A percentile compares a stretch with the other conserved stretches of the same genome.
phyloP scores from a whole-genome alignment of 2,329 filamentous ascomycete species.

The Ramularia endophylla region DNA sequence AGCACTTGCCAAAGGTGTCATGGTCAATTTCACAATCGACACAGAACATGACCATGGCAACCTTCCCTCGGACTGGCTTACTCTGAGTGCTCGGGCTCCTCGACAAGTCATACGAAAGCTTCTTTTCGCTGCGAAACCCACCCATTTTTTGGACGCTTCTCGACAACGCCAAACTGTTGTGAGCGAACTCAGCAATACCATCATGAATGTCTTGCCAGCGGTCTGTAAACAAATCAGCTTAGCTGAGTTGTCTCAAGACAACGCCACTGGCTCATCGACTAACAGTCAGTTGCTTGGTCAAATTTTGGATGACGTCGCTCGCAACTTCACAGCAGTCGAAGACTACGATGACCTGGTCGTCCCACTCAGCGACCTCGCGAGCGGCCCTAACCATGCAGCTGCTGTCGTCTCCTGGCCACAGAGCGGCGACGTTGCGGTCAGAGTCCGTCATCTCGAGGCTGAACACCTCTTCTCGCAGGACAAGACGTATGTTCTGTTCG shows the following conservation, averaged over 20 bases:
- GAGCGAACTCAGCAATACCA: not conserved
- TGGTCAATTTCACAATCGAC: not conserved
- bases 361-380: no score
- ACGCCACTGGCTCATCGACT: not conserved
- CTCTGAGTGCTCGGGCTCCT: not conserved
- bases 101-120: not conserved
- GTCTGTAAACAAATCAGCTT: not conserved
- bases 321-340: no score
- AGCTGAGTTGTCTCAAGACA: not conserved
- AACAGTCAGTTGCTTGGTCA: no score
- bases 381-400: not conserved
- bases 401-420: conserved; percentile 5
- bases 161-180: not conserved
- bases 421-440: not conserved
- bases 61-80: not conserved
- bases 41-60: no score
- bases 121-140: not conserved
- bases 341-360: no score
- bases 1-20: not conserved
- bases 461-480: conserved; percentile 18
- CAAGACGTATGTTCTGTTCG: conserved; percentile 31
- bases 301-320: no score
- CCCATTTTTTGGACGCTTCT: not conserved
- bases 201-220: not conserved
- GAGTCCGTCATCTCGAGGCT: conserved; percentile 1